Conservation (phyloP, 148 eudicot species). For the Cornus florida region DNA sequence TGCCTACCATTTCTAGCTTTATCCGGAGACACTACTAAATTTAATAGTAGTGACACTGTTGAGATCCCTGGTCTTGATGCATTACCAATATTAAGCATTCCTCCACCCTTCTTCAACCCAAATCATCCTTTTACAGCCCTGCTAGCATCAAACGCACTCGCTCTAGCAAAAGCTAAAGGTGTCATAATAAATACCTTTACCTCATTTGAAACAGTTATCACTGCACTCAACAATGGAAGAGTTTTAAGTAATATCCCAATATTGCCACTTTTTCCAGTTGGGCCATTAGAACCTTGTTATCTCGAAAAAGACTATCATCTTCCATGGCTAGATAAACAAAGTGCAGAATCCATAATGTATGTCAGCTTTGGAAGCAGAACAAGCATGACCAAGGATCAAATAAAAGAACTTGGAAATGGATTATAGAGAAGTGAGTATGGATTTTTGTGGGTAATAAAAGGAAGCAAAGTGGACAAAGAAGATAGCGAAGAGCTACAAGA, state of each 20-base stretch:
- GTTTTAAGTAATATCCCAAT: constrained; percentile 17
- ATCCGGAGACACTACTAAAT: not conserved
- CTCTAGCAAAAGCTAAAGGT: too few relatives aligned
- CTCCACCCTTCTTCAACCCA: constrained; percentile 42
- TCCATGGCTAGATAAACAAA: constrained; percentile 42
- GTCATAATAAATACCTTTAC: too few relatives aligned
- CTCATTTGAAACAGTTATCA: too few relatives aligned
- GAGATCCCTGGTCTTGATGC: constrained; percentile 34
- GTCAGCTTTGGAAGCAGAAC: constrained; percentile 54
- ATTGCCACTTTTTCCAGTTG: constrained; percentile 11
- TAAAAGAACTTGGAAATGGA: constrained; percentile 41
- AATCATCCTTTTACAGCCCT: constrained; percentile 26
- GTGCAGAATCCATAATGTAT: constrained; percentile 29
- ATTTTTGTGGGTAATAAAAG: constrained; percentile 55
- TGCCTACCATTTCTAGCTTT: constrained; percentile 18
- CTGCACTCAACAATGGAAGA: constrained; percentile 17
- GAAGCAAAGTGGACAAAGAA: constrained; percentile 38
- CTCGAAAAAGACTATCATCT: not conserved
- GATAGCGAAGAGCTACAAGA: constrained; percentile 23
- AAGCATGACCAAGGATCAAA: constrained; percentile 34
- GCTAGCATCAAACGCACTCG: too few relatives aligned
- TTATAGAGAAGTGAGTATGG: constrained; percentile 30
- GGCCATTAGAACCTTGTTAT: constrained; percentile 19
- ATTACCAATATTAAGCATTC: constrained; percentile 29
- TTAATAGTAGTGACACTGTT: constrained; percentile 1